Evolutionary conservation across 164 flowering plant species (phyloP).

Genomic region (Santalum album): DNA sequence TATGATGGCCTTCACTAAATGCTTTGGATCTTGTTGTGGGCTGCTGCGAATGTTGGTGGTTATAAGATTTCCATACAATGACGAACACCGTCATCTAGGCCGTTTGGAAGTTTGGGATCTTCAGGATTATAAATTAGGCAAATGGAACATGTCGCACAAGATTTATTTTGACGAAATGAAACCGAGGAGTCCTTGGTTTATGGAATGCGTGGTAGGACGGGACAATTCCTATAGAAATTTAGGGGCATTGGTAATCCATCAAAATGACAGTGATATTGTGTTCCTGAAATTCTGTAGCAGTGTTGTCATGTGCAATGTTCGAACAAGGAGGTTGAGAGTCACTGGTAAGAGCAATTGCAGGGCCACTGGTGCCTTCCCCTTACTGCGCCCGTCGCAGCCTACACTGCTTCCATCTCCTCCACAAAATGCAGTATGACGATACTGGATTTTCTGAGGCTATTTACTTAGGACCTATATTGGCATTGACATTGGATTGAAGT

Average conservation of each 20-base stretch:
- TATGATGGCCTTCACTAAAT: background rate
- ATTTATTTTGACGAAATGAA: background rate
- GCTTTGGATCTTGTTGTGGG: background rate
- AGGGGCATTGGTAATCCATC: background rate
- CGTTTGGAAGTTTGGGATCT: background rate
- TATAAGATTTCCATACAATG: background rate
- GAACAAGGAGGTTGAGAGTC: background rate
- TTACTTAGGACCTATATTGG: background rate
- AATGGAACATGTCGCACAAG: background rate
- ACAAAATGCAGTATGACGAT: background rate
- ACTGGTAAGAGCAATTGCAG: background rate
- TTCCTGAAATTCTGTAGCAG: background rate
- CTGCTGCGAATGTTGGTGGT: background rate
- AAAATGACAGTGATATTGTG: background rate
- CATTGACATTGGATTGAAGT: background rate
- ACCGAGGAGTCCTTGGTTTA: background rate
- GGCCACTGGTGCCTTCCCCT: background rate
- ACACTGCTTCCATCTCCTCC: background rate
- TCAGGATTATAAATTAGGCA: background rate
- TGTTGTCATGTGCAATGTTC: background rate
- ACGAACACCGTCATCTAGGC: too few species aligned
- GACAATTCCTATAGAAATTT: background rate
- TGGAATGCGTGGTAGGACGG: background rate
- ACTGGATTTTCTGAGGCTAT: background rate
- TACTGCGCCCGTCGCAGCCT: background rate